Evolutionary conservation across 2,329 filamentous ascomycete genomes (phyloP), one percentile per base, ranked within the genome.

Genomic region (Orbilia ellipsospora): DNA sequence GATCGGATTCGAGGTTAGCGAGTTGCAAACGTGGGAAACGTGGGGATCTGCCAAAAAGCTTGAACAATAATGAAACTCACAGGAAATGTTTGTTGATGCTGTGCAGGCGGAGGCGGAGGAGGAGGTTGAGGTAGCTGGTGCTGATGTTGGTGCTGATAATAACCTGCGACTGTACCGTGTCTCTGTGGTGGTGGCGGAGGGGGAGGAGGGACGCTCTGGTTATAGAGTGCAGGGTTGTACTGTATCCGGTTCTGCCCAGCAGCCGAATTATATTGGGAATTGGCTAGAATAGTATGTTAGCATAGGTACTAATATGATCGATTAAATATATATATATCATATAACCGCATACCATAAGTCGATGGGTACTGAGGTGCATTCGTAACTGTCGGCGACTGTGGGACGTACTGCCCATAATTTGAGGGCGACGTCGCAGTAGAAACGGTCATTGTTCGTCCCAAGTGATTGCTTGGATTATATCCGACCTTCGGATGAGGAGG

Each of bases 161-260:
- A 63, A n/a, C 72, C 72, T 20, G 72, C 52, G 36, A 69, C 59
- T 7, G 72, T 75, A 16, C 62, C 48, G 20, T 75, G 72, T 15
- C 72, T 67, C 54, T 75, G 72, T 18, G 72, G 72, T 16, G 48
- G 48, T 4, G 72, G 72, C 54, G 70, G 70, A 44, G 72, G 72
- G 20, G 72, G 72, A 1, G 72, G 69, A 31, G 69, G 72, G 13
- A 69, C 70, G n/a, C 59, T 69, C 26, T 66, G 62, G 13, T 42
- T 44, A 40, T 64, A 75, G 56, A 69, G 55, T 18, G 72, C 72
- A 15, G 72, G 72, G 63, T 75, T 75, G 42, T 75, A 75, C 18
- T 67, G 64, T 36, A 69, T 61, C 16, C 64, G 63, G 31, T 59
- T 75, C 26, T 59, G 59, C 18, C 48, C 65, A 54, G 56, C 64